Base-by-base conservation (phyloP, 306 rosid genomes). In the Trifolium repens region DNA sequence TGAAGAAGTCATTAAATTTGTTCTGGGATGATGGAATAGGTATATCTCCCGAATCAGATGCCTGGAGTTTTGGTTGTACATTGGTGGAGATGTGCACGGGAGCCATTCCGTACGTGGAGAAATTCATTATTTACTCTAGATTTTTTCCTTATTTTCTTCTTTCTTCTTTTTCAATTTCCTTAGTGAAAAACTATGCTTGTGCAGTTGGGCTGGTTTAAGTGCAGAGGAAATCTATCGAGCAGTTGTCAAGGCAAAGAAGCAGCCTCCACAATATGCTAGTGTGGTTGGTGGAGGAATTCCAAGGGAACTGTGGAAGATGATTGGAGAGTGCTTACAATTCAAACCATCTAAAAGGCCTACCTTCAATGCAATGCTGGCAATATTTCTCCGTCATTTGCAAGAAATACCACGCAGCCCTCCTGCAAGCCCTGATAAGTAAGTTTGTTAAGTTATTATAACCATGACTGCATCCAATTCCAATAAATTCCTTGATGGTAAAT, bases 51-150 rank as follows among this genome's bases (percentile, higher is more conserved):
- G 97, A 94, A 83, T 94, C 97, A 42, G 99, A 94, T 85, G 97
- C 99, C 19, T 94, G 99, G 99, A 94, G 99, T 90, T 94, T 92
- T 86, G 99, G 97, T 80, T 94, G 97, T 87, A 94, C 99, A 22
- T 82, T 94, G 93, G 99, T 94, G 63, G 99, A 94, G 89, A 94
- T 94, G 99, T 94, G 99, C 91, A 94, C 99, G 69, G 96, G 99
- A 85, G 82, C 99, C 74, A 86, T 89, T 81, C 99, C 99, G 99
- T 94, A 94, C 40, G 99, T 94, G 83, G 81, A 72, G 80, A 85
- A 78, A 74, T 82, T 78, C 61, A 66, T 78, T 76, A 77, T 83
- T 65, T 80, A 80, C 70, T 78, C 81, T 58, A 57, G 71, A n/a
- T 80, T 80, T 82, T 37, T 84, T 27, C 37, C 61, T 76, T 35